phyloP scores from a whole-genome alignment of 106 monocot species.

The Dendrobium officinale region DNA sequence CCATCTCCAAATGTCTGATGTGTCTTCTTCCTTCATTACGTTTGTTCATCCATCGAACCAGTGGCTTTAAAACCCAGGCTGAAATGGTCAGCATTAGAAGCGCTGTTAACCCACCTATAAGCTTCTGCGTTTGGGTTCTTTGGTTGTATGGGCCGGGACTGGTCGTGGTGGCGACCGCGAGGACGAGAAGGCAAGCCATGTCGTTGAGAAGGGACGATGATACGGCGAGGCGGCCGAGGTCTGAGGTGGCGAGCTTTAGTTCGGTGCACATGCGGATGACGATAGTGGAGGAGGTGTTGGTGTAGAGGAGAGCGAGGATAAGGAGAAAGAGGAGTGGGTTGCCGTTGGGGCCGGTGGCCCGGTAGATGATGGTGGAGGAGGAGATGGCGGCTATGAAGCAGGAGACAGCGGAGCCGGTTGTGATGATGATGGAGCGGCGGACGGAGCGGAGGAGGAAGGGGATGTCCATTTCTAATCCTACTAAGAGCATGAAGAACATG shows the following conservation, averaged over 20 bases:
- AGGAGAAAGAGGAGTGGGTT: conserved; percentile 10
- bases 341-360: conserved; percentile 14
- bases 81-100: conserved; percentile 5
- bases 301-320: conserved; percentile 10
- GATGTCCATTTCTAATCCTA: conserved; percentile 48
- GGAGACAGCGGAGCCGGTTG: conserved; percentile 28
- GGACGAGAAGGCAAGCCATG: conserved; percentile 17
- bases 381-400: conserved; percentile 26
- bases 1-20: conserved; percentile 2
- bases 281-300: conserved; percentile 15
- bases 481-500: conserved; percentile 53
- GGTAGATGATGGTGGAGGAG: conserved; percentile 18
- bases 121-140: background rate
- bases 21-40: conserved; percentile 21
- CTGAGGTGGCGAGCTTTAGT: conserved; percentile 15
- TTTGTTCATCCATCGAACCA: conserved; percentile 24
- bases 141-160: background rate
- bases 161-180: background rate
- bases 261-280: conserved; percentile 14
- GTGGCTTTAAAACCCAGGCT: conserved; percentile 25
- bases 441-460: conserved; percentile 36
- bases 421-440: conserved; percentile 25
- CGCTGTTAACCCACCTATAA: background rate
- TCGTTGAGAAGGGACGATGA: conserved; percentile 40
- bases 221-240: conserved; percentile 41